Base-by-base conservation (phyloP, 805 yeast genomes). In the Candida easanensis region DNA sequence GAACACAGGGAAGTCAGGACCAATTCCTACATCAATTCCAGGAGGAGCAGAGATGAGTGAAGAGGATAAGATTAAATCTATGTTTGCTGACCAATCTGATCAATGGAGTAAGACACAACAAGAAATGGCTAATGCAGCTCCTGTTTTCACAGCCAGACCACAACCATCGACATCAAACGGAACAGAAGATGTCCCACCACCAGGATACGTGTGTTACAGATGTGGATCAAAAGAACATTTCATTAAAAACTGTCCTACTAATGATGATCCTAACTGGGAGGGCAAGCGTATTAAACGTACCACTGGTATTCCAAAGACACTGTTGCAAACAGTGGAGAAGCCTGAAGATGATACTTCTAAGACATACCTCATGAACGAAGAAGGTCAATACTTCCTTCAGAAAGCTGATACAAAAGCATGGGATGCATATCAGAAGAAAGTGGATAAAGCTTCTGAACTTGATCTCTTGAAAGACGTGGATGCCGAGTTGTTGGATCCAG, bases 211-310 rank as follows among this genome's bases (percentile, higher is more conserved):
- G 61, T 93, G 99, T 63, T 91, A 93, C 62, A 74, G 97, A 60
- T 93, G 99, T 69, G 98, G 98, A 38, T 88, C 86, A 22, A 87
- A 88, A 63, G 93, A 88, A 44, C 99, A 93, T 63, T 91, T 95
- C 89, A 91, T 93, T 46, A 86, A 85, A 59, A 88, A 89, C 56
- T 93, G 99, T 70, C 99, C 99, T 0, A 88, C 95, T 3, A 84
- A 87, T 57, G 80, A 79, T 34, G 98, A 91, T 64, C 97, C 97
- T 2, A 86, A 80, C 54, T 89, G 89, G 75, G 98, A 91, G 60
- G 96, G 96, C 16, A 88, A 87, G 58, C 75, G 95, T 48, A 84
- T 93, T 38, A 84, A 87, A 55, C 77, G 95, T 54, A 90, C 97
- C 0, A 93, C 98, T 0, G 99, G 99, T 82, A 93, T 93, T 58